Conservation (phyloP, 75 land plant species). For the Chamaecyparis obtusa region DNA sequence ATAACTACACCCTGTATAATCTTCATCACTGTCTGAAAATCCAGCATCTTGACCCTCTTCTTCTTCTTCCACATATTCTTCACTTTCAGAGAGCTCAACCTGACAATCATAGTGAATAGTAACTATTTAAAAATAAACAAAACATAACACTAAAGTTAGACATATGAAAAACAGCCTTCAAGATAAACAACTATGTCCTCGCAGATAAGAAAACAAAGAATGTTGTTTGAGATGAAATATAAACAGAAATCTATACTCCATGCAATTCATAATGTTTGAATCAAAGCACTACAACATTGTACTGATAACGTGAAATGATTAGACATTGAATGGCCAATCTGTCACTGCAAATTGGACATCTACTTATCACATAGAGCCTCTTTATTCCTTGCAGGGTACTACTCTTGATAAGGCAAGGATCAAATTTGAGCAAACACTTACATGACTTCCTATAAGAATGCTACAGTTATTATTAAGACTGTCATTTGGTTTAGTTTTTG, state of each 20-base stretch:
- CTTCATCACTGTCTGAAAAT: conserved; percentile 65
- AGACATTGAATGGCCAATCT: neutral
- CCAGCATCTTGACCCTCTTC: conserved; percentile 63
- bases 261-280: neutral
- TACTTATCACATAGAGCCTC: neutral
- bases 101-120: neutral
- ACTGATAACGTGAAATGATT: neutral
- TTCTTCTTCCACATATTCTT: conserved; percentile 63
- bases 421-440: neutral
- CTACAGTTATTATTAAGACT: neutral
- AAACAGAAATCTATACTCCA: too few relatives aligned
- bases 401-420: neutral
- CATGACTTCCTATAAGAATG: neutral
- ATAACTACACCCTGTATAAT: conserved; percentile 23
- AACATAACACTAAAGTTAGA: neutral
- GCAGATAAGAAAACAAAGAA: neutral
- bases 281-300: neutral
- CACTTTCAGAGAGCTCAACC: conserved; percentile 34
- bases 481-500: neutral
- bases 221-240: neutral
- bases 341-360: neutral
- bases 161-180: neutral
- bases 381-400: neutral
- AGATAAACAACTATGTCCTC: neutral
- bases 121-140: neutral